Evolutionary conservation across 495 filamentous ascomycete species (phyloP), one percentile per base, ranked within the genome.

Genomic region (Neurospora sublineolata): DNA sequence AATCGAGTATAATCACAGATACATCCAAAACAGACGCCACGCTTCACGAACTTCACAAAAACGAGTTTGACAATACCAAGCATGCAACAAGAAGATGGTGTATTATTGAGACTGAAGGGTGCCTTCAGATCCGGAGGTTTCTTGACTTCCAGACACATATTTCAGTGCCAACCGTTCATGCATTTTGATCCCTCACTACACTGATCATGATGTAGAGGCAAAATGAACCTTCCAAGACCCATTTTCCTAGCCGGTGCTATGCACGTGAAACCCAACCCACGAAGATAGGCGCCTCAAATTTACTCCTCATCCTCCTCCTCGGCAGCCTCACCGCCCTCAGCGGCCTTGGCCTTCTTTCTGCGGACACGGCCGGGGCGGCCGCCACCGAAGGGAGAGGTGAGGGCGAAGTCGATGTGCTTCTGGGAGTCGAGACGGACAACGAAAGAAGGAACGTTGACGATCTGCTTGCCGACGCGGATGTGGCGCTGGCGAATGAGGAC

Each of bases 381-480:
- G 82, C 95, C 94, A 86, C 95, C 95, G 81, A 97, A 97, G 78
- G 95, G 96, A 77, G 95, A 97, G 83, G 89, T 95, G 70, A 99
- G 90, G 71, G 95, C 89, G 84, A 99, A 99, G 88, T 99, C 95
- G 79, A 99, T 99, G 91, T 99, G 95, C 91, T 99, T 99, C 88
- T 99, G 95, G 77, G 94, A 97, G 88, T 99, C 95, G 76, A 99
- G 93, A 84, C 95, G 95, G 83, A 99, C 95, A 82, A 99, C 88
- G 91, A 96, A 99, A 40, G 94, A 97, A 69, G 95, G 95, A 37
- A 99, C 95, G 84, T 98, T 99, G 88, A 99, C 95, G 84, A 99
- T 98, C 89, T 99, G 95, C 92, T 98, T 98, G 83, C 95, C 95
- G 81, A 99, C 95, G 84, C 95, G 95, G 86, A 99, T 98, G 87